These are phyloP conservation scores for Pseudomicrostroma phylloplanum DNA, from an alignment of 1,284 basidiomycete species.

Conservation along the genomic window DNA sequence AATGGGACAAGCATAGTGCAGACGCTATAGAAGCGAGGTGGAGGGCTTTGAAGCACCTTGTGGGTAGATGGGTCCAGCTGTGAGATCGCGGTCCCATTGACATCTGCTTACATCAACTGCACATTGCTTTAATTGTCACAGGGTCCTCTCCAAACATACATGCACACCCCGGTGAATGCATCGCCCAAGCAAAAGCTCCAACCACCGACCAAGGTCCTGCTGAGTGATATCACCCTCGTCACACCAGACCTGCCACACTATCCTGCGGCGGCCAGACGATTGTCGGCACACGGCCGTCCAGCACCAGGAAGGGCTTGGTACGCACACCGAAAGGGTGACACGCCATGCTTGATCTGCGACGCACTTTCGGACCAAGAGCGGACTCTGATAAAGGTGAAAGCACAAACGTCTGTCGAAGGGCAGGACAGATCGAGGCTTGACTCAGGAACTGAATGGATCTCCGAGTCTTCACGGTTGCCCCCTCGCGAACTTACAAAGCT, in stretches of 20 bases:
- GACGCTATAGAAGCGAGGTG: conserved; percentile 28
- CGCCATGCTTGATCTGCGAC: too few relatives aligned
- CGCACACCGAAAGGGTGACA: too few relatives aligned
- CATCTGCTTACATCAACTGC: background rate
- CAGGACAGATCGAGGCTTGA: too few relatives aligned
- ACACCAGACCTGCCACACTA: too few relatives aligned
- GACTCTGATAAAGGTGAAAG: too few relatives aligned
- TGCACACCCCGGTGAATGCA: background rate
- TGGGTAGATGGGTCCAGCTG: conserved; percentile 4
- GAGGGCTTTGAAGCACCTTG: conserved; percentile 30
- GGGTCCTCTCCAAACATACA: background rate
- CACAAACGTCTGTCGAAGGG: too few relatives aligned
- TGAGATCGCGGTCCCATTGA: background rate
- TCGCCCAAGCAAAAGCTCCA: background rate
- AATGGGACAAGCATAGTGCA: conserved; percentile 30
- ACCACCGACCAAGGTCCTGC: background rate
- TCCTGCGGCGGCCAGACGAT: too few relatives aligned
- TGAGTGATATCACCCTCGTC: too few relatives aligned
- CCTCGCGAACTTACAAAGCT: background rate
- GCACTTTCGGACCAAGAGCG: too few relatives aligned
- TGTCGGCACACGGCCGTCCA: too few relatives aligned
- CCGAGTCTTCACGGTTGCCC: background rate
- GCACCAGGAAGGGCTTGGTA: too few relatives aligned
- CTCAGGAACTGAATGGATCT: background rate
- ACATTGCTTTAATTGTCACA: background rate